These are phyloP conservation scores for Nannochloris sp. DNA, from an alignment of 139 green algal genomes.

Conservation along the genomic window DNA sequence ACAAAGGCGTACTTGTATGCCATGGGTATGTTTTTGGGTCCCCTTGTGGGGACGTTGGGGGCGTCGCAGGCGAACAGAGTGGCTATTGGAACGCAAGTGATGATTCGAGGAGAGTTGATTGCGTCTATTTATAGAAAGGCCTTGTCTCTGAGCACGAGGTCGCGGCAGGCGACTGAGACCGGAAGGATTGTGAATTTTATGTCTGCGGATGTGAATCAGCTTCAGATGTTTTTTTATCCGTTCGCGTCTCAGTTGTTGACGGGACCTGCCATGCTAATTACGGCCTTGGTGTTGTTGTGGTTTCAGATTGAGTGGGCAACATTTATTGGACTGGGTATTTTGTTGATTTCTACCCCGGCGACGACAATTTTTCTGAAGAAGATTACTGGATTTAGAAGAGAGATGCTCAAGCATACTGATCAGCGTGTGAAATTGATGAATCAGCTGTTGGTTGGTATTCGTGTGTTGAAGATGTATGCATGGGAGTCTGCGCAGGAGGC, in stretches of 20 bases:
- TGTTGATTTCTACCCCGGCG: constrained; percentile 61
- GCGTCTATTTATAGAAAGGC: constrained; percentile 84
- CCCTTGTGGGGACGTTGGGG: constrained; percentile 29
- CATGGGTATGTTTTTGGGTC: constrained; percentile 36
- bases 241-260: constrained; percentile 36
- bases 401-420: constrained; percentile 77
- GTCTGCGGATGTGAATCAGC: constrained; percentile 43
- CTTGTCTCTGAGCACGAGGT: constrained; percentile 43
- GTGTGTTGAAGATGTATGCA: constrained; percentile 80
- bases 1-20: constrained; percentile 31
- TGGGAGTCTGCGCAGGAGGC: constrained; percentile 64
- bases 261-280: constrained; percentile 61
- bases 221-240: constrained; percentile 42
- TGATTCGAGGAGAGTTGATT: constrained; percentile 55
- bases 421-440: constrained; percentile 77
- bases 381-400: constrained; percentile 45
- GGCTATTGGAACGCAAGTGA: constrained; percentile 33
- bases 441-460: constrained; percentile 60
- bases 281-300: constrained; percentile 71
- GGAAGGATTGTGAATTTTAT: constrained; percentile 44
- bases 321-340: constrained; percentile 78
- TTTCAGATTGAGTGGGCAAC: constrained; percentile 75
- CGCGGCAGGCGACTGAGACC: constrained; percentile 33
- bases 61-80: constrained; percentile 28
- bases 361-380: constrained; percentile 59